Evolutionary conservation across 2,329 filamentous ascomycete species (phyloP), one percentile per base, ranked within the genome.

Genomic region (Claviceps digitariae): DNA sequence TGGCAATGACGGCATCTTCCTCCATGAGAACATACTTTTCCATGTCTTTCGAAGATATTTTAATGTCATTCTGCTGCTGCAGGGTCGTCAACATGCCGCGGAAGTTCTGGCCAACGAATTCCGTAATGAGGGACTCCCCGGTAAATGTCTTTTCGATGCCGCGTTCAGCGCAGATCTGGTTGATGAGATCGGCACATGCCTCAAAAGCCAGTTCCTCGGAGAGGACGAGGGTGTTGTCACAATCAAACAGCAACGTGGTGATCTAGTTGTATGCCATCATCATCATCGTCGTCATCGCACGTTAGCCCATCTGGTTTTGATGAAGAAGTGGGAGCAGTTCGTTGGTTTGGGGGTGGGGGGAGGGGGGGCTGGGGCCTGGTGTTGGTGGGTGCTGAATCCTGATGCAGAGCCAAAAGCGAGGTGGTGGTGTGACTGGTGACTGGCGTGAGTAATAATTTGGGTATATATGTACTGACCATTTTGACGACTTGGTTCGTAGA

Each of bases 101-200:
- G 79, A 95, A 95, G 78, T 94, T 95, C 69, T 93, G 86, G 62
- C 90, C 90, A 61, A 95, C 88, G 64, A 94, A 95, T 72, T 95
- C 87, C 61, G 77, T 74, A 72, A 95, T 87, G 58, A 95, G 83
- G 56, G 82, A 77, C 48, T 83, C 79, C 64, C 86, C 86, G 4
- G 86, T 90, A 75, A 94, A 95, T 66, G 78, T 81, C 61, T 81
- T 75, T 31, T 68, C 60, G 56, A 88, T 74, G 62, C 76, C 72
- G 64, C 84, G 77, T 64, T 78, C 77, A 61, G 77, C 75, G 67
- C 91, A 82, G 67, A 95, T 87, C 69, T 89, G 76, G 73, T 95
- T 95, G 75, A 89, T 85, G 59, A 95, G 82, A 56, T 87, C 86
- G 63, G 90, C 87, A 70, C 88, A 95, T 60, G 87, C 90, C 72